Conservation (phyloP, 208 protist species). For the Trypanosoma scelopori region DNA sequence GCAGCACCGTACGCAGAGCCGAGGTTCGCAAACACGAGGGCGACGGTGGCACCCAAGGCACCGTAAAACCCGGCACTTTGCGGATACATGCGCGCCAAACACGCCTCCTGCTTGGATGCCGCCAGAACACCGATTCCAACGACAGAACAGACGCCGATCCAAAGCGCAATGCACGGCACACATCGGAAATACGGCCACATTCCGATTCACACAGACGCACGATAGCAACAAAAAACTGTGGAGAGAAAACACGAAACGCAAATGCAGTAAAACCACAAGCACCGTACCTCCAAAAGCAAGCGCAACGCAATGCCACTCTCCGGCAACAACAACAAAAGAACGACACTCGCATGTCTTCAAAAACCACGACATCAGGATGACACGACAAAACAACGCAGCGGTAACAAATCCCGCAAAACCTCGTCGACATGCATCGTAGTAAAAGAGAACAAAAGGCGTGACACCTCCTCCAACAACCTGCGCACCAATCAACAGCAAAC, state of each 20-base stretch:
- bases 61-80: constrained; percentile 82
- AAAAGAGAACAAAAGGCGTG: no score
- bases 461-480: no score
- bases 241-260: background rate
- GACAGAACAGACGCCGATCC: background rate
- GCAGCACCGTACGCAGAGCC: constrained; percentile 99
- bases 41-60: constrained; percentile 62
- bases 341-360: no score
- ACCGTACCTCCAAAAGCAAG: no score
- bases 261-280: no score
- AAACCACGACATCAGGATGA: no score
- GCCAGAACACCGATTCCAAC: constrained; percentile 6
- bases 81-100: constrained; percentile 78
- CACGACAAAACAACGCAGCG: no score
- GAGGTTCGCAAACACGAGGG: constrained; percentile 93
- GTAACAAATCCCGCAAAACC: no score
- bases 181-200: background rate
- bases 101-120: constrained; percentile 27
- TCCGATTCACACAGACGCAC: background rate
- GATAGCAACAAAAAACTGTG: background rate
- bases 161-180: background rate
- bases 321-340: no score
- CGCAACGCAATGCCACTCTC: no score
- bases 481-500: no score
- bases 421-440: no score